phyloP scores from a whole-genome alignment of 306 rosid genomes.

The Glycine tomentella region DNA sequence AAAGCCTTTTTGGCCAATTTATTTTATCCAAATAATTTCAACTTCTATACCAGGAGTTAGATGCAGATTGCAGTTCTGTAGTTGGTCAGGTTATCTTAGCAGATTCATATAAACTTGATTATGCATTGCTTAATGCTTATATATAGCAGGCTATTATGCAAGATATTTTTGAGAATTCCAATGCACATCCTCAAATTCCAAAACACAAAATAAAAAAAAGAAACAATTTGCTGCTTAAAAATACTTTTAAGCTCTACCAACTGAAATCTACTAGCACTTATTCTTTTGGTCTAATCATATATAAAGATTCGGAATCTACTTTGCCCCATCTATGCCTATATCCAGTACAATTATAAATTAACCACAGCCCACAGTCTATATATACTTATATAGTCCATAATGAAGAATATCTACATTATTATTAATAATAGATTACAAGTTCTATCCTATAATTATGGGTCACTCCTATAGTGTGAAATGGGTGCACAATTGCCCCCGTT shows the following conservation, averaged over 20 bases:
- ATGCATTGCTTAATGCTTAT: not conserved
- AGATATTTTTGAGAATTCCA: too few species aligned
- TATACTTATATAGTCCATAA: not conserved
- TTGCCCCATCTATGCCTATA: not conserved
- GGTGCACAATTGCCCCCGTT: too few species aligned
- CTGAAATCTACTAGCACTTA: too few species aligned
- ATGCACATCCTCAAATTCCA: too few species aligned
- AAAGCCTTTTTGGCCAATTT: not conserved
- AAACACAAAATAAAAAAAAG: too few species aligned
- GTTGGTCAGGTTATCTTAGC: not conserved
- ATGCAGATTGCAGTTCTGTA: not conserved
- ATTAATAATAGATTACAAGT: not conserved
- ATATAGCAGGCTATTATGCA: too few species aligned
- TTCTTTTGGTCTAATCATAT: not conserved
- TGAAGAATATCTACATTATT: not conserved
- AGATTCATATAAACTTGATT: constrained; percentile 22
- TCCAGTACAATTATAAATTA: not conserved
- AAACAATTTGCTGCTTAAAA: too few species aligned
- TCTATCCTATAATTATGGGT: not conserved
- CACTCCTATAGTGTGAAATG: not conserved
- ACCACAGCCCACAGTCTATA: not conserved
- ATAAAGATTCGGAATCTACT: not conserved
- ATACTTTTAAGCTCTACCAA: too few species aligned
- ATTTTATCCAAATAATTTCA: not conserved
- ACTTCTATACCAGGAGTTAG: not conserved